These are phyloP conservation scores for Backusella australiensis DNA, from an alignment of 192 early-diverging fungal species.

Conservation along the genomic window DNA sequence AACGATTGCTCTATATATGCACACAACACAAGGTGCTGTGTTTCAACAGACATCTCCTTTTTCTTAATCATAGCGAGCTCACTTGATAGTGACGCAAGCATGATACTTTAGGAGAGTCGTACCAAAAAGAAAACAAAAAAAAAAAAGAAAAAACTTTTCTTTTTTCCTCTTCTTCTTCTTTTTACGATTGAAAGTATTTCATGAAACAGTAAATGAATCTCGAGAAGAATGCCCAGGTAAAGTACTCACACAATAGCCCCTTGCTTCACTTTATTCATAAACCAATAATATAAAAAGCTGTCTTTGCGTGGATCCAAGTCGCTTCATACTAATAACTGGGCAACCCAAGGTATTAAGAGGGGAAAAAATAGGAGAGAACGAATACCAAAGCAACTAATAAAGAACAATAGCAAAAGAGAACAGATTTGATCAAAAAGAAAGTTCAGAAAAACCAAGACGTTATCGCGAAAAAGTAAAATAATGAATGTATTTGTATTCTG, in stretches of 20 bases:
- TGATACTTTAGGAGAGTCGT: not conserved
- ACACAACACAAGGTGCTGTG: not conserved
- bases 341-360: not conserved
- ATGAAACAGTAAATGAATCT: conserved; percentile 26
- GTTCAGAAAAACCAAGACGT: not conserved
- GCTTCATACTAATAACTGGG: conserved; percentile 6
- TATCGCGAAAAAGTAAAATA: not conserved
- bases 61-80: not conserved
- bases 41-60: not conserved
- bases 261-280: not conserved
- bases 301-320: conserved; percentile 12
- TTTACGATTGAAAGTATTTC: conserved; percentile 7
- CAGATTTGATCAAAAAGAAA: not conserved
- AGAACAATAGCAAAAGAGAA: not conserved
- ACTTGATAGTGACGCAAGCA: not conserved
- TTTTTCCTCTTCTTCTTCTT: not conserved
- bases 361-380: not conserved
- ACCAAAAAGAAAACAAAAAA: too few species aligned
- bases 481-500: too few species aligned
- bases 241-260: not conserved
- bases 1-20: not conserved
- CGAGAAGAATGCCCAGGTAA: conserved; percentile 22
- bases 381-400: not conserved
- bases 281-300: conserved; percentile 1
- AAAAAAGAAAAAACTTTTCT: not conserved